phyloP scores from a whole-genome alignment of 1,284 basidiomycete species.

The Hemileia vastatrix region DNA sequence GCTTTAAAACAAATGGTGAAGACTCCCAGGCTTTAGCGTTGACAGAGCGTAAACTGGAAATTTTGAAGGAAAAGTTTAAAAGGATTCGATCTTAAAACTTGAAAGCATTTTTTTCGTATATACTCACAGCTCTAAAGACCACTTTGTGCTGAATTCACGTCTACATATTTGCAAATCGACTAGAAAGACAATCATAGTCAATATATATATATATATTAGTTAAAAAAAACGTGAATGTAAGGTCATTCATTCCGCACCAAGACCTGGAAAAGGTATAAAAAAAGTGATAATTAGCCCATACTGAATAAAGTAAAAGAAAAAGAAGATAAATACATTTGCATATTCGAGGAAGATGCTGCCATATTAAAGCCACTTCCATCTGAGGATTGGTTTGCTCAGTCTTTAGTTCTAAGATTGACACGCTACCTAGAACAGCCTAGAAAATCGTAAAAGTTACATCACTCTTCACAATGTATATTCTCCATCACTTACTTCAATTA shows the following conservation, averaged over 20 bases:
- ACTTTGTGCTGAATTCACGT: slow-evolving; percentile 10
- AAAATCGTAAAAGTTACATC: neutral
- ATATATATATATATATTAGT: no score
- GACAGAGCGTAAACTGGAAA: slow-evolving; percentile 16
- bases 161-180: no score
- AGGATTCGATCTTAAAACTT: neutral
- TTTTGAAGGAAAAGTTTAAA: neutral
- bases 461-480: neutral
- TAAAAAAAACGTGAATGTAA: no score
- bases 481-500: slow-evolving; percentile 12
- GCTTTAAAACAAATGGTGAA: slow-evolving; percentile 20
- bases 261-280: no score
- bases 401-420: slow-evolving; percentile 17
- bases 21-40: slow-evolving; percentile 23
- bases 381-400: slow-evolving; percentile 19
- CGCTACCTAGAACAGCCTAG: slow-evolving; percentile 17
- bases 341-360: slow-evolving; percentile 23
- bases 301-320: no score
- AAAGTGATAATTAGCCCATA: no score
- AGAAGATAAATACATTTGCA: slow-evolving; percentile 24
- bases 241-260: no score
- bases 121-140: slow-evolving; percentile 17
- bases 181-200: no score
- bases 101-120: neutral
- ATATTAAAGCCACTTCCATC: slow-evolving; percentile 22